phyloP scores from a whole-genome alignment of 1,139 yeast genomes.

The Candida labiduridarum region DNA sequence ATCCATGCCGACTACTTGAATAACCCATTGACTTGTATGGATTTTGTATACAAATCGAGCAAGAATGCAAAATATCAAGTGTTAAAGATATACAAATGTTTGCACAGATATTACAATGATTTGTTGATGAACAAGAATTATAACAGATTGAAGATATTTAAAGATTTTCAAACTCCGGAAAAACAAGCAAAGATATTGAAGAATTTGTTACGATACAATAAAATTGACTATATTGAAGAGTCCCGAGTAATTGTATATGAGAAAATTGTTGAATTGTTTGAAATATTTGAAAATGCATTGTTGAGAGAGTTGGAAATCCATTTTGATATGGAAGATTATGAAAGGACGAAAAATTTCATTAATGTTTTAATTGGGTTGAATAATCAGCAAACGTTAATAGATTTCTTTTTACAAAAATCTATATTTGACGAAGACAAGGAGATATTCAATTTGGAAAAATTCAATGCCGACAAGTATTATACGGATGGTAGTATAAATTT shows the following conservation, averaged over 20 bases:
- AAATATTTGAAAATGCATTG: conserved; percentile 73
- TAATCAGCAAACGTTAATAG: conserved; percentile 45
- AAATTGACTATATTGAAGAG: conserved; percentile 39
- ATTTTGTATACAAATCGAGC: conserved; percentile 40
- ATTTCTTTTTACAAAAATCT: conserved; percentile 49
- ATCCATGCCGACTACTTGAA: conserved; percentile 12
- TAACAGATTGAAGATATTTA: conserved; percentile 50
- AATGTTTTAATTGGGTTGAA: conserved; percentile 38
- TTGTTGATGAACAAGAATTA: conserved; percentile 48
- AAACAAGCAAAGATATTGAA: conserved; percentile 49
- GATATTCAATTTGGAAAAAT: conserved; percentile 32
- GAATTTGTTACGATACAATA: conserved; percentile 41
- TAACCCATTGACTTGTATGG: conserved; percentile 43
- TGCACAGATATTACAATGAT: conserved; percentile 51
- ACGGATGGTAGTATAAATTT: conserved; percentile 19
- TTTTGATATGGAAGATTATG: conserved; percentile 54
- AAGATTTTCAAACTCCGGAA: conserved; percentile 48
- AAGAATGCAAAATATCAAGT: conserved; percentile 48
- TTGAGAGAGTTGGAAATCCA: conserved; percentile 69
- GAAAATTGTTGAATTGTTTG: conserved; percentile 59
- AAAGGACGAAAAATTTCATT: conserved; percentile 36
- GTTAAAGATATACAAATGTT: conserved; percentile 40
- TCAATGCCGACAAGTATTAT: conserved; percentile 25
- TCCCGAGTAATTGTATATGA: conserved; percentile 40
- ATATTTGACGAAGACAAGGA: conserved; percentile 40